phyloP scores from a whole-genome alignment of 805 yeast genomes.

The Metschnikowia lochheadii region DNA sequence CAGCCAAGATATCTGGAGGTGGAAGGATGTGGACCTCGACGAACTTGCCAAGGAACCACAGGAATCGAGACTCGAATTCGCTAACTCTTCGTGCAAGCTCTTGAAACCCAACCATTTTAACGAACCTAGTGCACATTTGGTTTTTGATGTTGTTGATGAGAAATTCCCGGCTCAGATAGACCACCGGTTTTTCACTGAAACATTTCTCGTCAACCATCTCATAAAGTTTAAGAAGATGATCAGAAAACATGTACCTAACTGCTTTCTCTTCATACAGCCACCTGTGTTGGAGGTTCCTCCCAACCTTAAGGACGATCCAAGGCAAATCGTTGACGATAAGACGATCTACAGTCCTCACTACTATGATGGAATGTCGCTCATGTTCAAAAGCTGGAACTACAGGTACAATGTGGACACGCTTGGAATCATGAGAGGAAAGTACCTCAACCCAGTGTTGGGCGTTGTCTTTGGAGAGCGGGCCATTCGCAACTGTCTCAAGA shows the following conservation, averaged over 20 bases:
- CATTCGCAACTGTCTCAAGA: conserved; percentile 66
- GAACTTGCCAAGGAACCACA: conserved; percentile 21
- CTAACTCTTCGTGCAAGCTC: conserved; percentile 22
- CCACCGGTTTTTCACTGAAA: conserved; percentile 56
- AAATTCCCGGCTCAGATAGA: conserved; percentile 37
- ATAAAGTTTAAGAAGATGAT: conserved; percentile 44
- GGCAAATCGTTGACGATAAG: conserved; percentile 51
- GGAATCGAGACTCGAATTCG: conserved; percentile 25
- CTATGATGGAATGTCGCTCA: conserved; percentile 89
- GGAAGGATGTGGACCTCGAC: conserved; percentile 23
- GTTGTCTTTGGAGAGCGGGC: conserved; percentile 78
- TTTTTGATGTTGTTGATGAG: conserved; percentile 22
- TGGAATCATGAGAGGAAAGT: conserved; percentile 78
- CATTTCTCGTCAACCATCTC: conserved; percentile 63
- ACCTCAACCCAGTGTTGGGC: conserved; percentile 67
- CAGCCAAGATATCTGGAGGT: conserved; percentile 74
- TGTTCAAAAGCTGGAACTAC: conserved; percentile 88
- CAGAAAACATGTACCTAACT: conserved; percentile 39
- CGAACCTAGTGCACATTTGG: conserved; percentile 17
- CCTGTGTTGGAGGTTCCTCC: conserved; percentile 84
- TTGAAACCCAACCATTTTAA: conserved; percentile 30
- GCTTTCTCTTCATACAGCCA: conserved; percentile 68
- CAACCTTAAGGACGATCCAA: conserved; percentile 42
- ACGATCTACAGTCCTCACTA: conserved; percentile 85
- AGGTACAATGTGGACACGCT: conserved; percentile 81